A percentile compares a stretch with the other conserved stretches of the same genome.
Evolutionary conservation across 2,329 filamentous ascomycete species (phyloP).

Genomic region (Alternaria alternata): DNA sequence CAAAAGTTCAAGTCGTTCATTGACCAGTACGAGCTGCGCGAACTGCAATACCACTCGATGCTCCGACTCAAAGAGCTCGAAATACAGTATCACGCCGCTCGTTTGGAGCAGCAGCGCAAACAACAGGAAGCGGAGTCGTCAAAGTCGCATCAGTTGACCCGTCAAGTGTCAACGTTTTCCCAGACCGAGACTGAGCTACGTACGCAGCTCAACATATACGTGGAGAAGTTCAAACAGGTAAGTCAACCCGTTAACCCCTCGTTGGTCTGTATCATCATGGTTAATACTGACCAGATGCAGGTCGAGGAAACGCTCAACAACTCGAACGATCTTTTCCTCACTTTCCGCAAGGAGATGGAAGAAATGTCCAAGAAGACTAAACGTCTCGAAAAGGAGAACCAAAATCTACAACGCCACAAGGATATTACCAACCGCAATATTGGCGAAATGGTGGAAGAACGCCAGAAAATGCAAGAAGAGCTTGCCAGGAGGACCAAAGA

Average conservation of each 20-base stretch:
- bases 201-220: conserved; percentile 96
- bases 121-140: conserved; percentile 81
- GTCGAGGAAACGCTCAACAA: conserved; percentile 99
- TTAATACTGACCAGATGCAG: conserved; percentile 68
- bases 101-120: conserved; percentile 89
- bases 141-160: conserved; percentile 84
- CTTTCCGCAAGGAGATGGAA: conserved; percentile 98
- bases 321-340: conserved; percentile 95
- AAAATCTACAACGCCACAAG: conserved; percentile 88
- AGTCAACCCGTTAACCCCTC: conserved; percentile 31
- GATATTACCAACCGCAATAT: conserved; percentile 94
- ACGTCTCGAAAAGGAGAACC: conserved; percentile 94
- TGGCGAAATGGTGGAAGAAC: conserved; percentile 95
- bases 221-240: conserved; percentile 99
- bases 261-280: conserved; percentile 44
- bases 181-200: conserved; percentile 94
- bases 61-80: conserved; percentile 96
- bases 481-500: conserved; percentile 77
- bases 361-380: conserved; percentile 99
- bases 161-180: conserved; percentile 92
- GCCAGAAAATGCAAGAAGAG: conserved; percentile 76
- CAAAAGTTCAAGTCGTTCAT: conserved; percentile 95
- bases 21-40: conserved; percentile 95
- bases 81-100: conserved; percentile 88
- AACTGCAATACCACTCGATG: conserved; percentile 90